Base-by-base conservation (phyloP, 306 rosid species). In the Cicer arietinum region DNA sequence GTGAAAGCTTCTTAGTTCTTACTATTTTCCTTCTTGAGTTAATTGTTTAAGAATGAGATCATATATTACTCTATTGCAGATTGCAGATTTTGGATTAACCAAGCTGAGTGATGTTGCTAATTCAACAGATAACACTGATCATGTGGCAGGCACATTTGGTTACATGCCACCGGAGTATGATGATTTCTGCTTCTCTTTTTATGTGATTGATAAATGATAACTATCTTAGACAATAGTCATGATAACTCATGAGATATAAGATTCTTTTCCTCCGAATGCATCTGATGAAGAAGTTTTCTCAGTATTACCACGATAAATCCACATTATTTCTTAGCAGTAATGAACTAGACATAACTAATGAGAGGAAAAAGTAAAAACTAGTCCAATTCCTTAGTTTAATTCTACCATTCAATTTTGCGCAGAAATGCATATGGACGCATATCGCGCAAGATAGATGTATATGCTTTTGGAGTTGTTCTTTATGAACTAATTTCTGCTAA, bases 121-220 rank as follows among this genome's bases (percentile, higher is more conserved):
- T 74, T 51, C 89, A 12, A 77, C 93, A 54, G 62, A 82, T 74
- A 85, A 84, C 9, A 87, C 94, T 30, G 67, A 2, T 7, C 88
- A 83, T 51, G 85, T 87, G 43, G 93, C 87, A 54, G 98, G 97
- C 71, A 94, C 98, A 79, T 91, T 94, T 68, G 94, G 97, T 79
- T 94, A 94, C 82, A 94, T 94, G 96, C 96, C 98, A 9, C 97
- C 97, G 0, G 98, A 94, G 98, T 94, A 87, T 67, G 96, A 67
- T 62, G 7, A 20, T 1, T 5, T 22, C 0, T 5, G 60, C 14
- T 57, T 57, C 37, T 57, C 63, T 53, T 57, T 57, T 10, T 57
- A 10, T 22, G 12, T 7, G 10, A 20, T 52, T 14, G 56, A 51
- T 51, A 30, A 30, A 43, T 52, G 10, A 52, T 16, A 16, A 9